Percentiles rank a stretch among this genome's conserved stretches.
Conservation (phyloP, 2,329 filamentous ascomycete genomes). For the Monilinia vaccinii-corymbosi region DNA sequence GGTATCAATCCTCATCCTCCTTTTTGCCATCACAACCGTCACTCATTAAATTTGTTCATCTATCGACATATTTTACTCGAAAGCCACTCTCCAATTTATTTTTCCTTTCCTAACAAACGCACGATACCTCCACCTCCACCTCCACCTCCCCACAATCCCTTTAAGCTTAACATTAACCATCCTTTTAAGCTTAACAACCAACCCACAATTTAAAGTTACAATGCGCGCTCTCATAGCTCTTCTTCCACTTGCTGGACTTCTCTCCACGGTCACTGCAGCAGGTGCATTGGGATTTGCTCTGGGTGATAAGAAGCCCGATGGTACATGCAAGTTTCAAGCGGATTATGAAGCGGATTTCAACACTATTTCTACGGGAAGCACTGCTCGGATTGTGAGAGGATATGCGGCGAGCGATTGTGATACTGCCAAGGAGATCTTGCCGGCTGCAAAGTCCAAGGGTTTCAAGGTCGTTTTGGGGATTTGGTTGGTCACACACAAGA, state of each 20-base stretch:
- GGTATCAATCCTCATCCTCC: background rate
- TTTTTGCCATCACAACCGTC: background rate
- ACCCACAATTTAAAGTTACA: constrained; percentile 1
- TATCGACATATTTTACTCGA: background rate
- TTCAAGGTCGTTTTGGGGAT: constrained; percentile 63
- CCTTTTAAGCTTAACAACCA: background rate
- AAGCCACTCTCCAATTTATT: background rate
- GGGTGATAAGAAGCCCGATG: constrained; percentile 53
- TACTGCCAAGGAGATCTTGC: constrained; percentile 51
- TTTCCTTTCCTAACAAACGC: background rate
- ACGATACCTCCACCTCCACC: background rate
- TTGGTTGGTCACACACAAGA: constrained; percentile 41
- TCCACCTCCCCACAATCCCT: background rate
- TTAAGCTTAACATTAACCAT: background rate
- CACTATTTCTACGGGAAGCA: constrained; percentile 38
- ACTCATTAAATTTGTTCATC: background rate
- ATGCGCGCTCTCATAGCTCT: constrained; percentile 13
- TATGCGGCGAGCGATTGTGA: constrained; percentile 62
- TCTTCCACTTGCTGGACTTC: constrained; percentile 36
- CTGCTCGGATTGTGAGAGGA: constrained; percentile 50
- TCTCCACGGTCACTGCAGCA: constrained; percentile 33
- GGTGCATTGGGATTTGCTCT: constrained; percentile 57
- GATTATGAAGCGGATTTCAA: constrained; percentile 61
- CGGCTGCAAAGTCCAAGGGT: constrained; percentile 53
- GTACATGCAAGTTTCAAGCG: constrained; percentile 49